phyloP scores from a whole-genome alignment of 805 yeast genomes.

The Naumovozyma castellii region DNA sequence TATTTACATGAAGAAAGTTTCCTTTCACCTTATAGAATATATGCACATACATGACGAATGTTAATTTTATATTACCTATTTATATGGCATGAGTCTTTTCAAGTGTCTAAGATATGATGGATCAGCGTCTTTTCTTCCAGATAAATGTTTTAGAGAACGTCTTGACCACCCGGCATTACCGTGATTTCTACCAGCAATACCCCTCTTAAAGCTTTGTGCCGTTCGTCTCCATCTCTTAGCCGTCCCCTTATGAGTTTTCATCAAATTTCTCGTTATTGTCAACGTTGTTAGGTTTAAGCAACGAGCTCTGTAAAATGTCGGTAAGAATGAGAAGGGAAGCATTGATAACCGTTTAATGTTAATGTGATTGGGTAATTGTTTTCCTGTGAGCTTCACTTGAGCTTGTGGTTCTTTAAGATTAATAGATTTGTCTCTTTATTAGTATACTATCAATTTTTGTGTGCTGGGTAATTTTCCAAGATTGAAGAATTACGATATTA shows the following conservation, averaged over 20 bases:
- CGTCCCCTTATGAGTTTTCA: slow-evolving; percentile 80
- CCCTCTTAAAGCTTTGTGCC: slow-evolving; percentile 57
- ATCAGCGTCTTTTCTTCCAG: slow-evolving; percentile 49
- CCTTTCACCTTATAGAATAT: neutral
- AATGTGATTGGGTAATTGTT: neutral
- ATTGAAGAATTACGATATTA: no score
- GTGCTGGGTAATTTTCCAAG: no score
- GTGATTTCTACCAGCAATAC: slow-evolving; percentile 79
- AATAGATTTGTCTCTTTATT: no score
- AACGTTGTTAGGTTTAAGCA: slow-evolving; percentile 2
- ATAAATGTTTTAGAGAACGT: slow-evolving; percentile 47
- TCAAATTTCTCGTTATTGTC: slow-evolving; percentile 29
- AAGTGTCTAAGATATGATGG: slow-evolving; percentile 50
- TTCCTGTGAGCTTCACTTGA: no score
- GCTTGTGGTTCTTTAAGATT: no score
- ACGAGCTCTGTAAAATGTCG: neutral
- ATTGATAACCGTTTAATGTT: no score
- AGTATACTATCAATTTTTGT: no score
- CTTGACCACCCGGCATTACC: slow-evolving; percentile 86
- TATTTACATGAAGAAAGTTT: no score
- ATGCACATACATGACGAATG: no score
- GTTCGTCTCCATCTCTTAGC: slow-evolving; percentile 80
- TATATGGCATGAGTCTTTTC: slow-evolving; percentile 44
- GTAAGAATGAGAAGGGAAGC: neutral
- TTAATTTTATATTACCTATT: no score